Evolutionary conservation across 2,329 filamentous ascomycete genomes (phyloP), one percentile per base, ranked within the genome.

Genomic region (Sphaerulina populicola): DNA sequence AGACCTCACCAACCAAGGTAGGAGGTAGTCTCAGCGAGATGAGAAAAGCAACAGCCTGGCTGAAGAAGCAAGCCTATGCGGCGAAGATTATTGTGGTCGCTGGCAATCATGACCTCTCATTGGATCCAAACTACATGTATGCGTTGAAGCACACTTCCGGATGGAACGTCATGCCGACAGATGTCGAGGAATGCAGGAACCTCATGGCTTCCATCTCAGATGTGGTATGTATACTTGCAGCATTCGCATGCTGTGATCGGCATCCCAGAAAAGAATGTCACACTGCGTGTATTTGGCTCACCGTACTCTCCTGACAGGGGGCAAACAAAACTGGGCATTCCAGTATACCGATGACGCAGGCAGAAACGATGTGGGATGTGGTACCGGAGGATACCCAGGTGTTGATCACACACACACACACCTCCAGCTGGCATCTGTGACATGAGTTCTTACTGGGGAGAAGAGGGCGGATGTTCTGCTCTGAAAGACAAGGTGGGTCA

Each of bases 1-100:
- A 6, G 86, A 90, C 64, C 68, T 90, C 58, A 87, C 85, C 3
- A 88, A 88, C 64, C 80, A 85, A 63, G 86, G 86, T 12, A 47
- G 71, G 84, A 63, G 86, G 86, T 12, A 47, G 71, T 46, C 67
- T 69, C 44, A 52, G 64, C 11, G 78, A 80, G 60, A 71, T 88
- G 14, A 74, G 77, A 44, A 82, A 77, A 60, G 76, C 79, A 0
- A 72, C 85, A 0, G 69, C 73, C 15, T 90, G 85, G 85, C 72
- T 89, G 6, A 79, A 85, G 57, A 76, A 75, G 47, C 75, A 81
- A 3, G 74, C n/a, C n/a, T n/a, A n/a, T n/a, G n/a, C n/a, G n/a
- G n/a, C n/a, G n/a, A n/a, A n/a, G n/a, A n/a, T n/a, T n/a, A n/a
- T n/a, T n/a, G n/a, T n/a, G n/a, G n/a, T n/a, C n/a, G n/a, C n/a